Percentiles rank a stretch among this genome's conserved stretches.
Conservation (phyloP, 192 early-diverging fungal genomes). For the Mortierella claussenii region DNA sequence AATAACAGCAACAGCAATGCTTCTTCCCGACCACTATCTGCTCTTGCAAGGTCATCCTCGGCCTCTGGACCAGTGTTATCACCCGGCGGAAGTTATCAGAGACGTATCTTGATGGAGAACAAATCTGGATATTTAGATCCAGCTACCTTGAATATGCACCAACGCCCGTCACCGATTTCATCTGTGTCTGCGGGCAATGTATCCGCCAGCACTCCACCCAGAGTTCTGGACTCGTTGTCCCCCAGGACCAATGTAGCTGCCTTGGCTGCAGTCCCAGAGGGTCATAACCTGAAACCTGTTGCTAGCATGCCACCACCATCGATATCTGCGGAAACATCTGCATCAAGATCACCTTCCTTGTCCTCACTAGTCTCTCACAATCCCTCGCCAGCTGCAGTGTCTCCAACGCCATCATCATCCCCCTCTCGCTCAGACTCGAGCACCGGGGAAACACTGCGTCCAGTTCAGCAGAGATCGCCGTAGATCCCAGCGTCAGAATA, state of each 20-base stretch:
- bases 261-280: neutral
- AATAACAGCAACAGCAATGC: neutral
- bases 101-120: constrained; percentile 31
- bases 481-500: too few species aligned
- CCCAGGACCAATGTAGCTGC: constrained; percentile 12
- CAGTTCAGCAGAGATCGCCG: too few species aligned
- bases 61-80: constrained; percentile 17
- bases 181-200: neutral
- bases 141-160: constrained; percentile 17
- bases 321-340: too few species aligned
- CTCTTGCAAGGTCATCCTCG: constrained; percentile 11
- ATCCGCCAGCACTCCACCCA: constrained; percentile 9
- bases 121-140: constrained; percentile 17
- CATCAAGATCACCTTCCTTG: too few species aligned
- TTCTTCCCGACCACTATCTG: constrained; percentile 3
- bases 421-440: too few species aligned
- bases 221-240: constrained; percentile 17
- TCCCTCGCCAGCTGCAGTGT: too few species aligned
- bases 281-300: constrained; percentile 1
- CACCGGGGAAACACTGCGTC: too few species aligned
- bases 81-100: constrained; percentile 21
- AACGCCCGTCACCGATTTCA: constrained; percentile 3
- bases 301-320: too few species aligned
- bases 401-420: too few species aligned
- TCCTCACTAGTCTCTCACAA: too few species aligned